A percentile compares a stretch with the other conserved stretches of the same genome.
Conservation (phyloP, 2,329 filamentous ascomycete genomes). For the Xylaria sp. region DNA sequence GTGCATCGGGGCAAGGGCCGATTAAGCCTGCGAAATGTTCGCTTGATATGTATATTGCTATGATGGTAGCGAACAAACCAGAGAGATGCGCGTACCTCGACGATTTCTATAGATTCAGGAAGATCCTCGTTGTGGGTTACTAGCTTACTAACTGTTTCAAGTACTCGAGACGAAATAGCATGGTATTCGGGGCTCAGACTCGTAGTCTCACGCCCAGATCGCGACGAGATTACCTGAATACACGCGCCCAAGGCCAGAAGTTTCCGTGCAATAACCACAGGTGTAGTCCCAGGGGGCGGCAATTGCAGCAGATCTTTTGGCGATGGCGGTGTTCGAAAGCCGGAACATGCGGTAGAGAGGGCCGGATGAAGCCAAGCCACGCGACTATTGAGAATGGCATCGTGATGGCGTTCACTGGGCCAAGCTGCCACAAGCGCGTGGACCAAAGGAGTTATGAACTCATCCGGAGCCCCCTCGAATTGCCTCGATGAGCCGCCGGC, state of each 20-base stretch:
- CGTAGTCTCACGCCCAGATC: background rate
- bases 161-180: conserved; percentile 28
- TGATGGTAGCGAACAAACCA: background rate
- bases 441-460: conserved; percentile 14
- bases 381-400: conserved; percentile 31
- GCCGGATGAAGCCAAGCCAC: conserved; percentile 32
- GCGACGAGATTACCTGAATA: conserved; percentile 32
- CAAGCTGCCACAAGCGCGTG: conserved; percentile 33
- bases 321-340: conserved; percentile 26
- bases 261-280: conserved; percentile 30
- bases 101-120: conserved; percentile 57
- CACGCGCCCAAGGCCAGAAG: conserved; percentile 30
- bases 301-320: conserved; percentile 31
- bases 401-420: conserved; percentile 27
- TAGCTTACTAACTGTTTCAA: conserved; percentile 48
- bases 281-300: conserved; percentile 23
- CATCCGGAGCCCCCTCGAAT: conserved; percentile 15
- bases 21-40: background rate
- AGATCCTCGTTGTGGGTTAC: conserved; percentile 62
- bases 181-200: conserved; percentile 12
- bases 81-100: conserved; percentile 50
- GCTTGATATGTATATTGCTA: background rate
- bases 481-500: conserved; percentile 6
- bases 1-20: background rate
- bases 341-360: conserved; percentile 28